Evolutionary conservation across 805 yeast species (phyloP), one percentile per base, ranked within the genome.

Genomic region (Brettanomyces bruxellensis): DNA sequence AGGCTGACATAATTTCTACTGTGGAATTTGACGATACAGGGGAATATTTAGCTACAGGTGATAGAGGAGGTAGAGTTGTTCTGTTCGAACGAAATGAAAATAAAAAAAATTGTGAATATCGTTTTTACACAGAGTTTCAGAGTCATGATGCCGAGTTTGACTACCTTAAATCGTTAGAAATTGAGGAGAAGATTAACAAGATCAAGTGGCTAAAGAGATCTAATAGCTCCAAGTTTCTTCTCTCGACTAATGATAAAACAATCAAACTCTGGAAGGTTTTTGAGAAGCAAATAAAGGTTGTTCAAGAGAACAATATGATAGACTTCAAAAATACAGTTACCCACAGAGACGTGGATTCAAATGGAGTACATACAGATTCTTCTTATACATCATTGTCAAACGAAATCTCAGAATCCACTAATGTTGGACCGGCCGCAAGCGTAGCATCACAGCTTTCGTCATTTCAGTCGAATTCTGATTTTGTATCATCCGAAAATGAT

Each of bases 121-220:
- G 88, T 59, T 93, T 93, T 68, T 83, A 86, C 60, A 93, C 98
- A 22, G 99, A 93, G 65, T 93, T 93, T 67, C 99, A 93, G 71
- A 79, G 89, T 62, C 99, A 93, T 68, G 99, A 93, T 67, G 97
- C 98, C 8, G 99, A 93, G 66, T 93, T 93, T 61, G 99, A 93
- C 68, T 93, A 93, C 68, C 74, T 93, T 53, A 93, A 95, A 69
- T 85, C 95, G 24, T 72, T 93, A 54, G 99, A 95, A 67, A 95
- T 93, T 60, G 99, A 93, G 68, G 99, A 93, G 69, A 91, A 91
- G 66, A 95, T 93, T 67, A 93, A 93, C 70, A 91, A 93, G 69
- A 91, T 95, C 64, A 88, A 89, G 67, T 93, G 99, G 99, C 78
- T 95, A 59, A 81, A 78, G 56, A 80, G 95, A 51, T 81, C 84